phyloP scores from a whole-genome alignment of 2,329 filamentous ascomycete species.

The Botrytis cinerea region DNA sequence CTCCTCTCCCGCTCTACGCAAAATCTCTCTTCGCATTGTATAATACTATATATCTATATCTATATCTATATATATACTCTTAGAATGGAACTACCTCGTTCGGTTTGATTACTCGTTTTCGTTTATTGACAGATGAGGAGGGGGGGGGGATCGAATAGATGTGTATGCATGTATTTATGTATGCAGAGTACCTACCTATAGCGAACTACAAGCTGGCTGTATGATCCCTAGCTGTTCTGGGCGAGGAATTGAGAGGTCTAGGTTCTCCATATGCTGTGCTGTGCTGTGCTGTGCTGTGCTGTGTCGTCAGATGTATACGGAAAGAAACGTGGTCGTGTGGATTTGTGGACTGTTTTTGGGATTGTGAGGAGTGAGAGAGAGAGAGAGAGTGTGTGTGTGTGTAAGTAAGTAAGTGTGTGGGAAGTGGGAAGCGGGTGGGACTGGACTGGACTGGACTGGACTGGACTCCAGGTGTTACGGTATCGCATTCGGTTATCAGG shows the following conservation, averaged over 20 bases:
- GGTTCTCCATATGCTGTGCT: background rate
- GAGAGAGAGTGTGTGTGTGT: background rate
- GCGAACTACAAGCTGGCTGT: background rate
- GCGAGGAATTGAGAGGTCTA: background rate
- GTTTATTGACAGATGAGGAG: too few species aligned
- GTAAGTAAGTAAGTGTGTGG: background rate
- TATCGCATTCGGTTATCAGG: background rate
- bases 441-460: too few species aligned
- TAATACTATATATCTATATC: too few species aligned
- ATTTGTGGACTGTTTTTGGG: background rate
- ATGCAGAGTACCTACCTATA: background rate
- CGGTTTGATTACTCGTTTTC: background rate
- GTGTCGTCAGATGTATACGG: background rate
- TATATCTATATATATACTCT: too few species aligned
- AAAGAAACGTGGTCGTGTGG: background rate
- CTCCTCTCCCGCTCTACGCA: background rate
- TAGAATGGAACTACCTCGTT: background rate
- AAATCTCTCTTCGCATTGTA: background rate
- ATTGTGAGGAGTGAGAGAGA: background rate
- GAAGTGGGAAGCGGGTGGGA: background rate
- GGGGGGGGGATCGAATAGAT: too few species aligned
- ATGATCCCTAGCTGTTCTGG: rapidly evolving
- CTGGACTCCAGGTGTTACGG: background rate
- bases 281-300: background rate
- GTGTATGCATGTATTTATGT: too few species aligned